Percentiles rank a stretch among this genome's conserved stretches.
Evolutionary conservation across 225 moss, liverwort and hornwort species (phyloP).

Genomic region (Sphagnum contortum): DNA sequence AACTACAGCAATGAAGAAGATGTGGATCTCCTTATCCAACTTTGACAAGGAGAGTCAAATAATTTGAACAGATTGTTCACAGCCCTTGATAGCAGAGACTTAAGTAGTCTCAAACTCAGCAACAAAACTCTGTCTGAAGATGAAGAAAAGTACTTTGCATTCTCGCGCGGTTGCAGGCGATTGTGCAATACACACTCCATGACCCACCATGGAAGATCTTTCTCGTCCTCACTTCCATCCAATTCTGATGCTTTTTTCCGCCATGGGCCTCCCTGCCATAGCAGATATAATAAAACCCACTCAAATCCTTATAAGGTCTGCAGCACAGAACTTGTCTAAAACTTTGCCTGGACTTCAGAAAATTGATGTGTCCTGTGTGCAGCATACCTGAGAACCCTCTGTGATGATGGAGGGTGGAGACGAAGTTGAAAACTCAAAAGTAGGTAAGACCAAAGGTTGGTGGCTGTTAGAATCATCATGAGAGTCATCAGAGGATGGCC

Average conservation of each 20-base stretch:
- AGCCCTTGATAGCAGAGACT: too few relatives aligned
- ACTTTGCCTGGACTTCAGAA: too few relatives aligned
- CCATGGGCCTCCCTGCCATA: constrained; percentile 69
- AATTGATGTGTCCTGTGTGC: too few relatives aligned
- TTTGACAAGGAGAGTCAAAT: too few relatives aligned
- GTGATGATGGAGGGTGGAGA: constrained; percentile 83
- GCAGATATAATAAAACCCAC: too few relatives aligned
- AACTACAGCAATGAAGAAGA: too few relatives aligned
- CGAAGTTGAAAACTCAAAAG: constrained; percentile 66
- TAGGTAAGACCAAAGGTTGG: constrained; percentile 45
- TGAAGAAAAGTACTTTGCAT: constrained; percentile 58
- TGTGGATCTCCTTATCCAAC: too few relatives aligned
- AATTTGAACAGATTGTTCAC: too few relatives aligned
- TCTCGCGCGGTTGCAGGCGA: constrained; percentile 74
- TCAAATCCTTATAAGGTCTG: too few relatives aligned
- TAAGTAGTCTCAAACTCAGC: too few relatives aligned
- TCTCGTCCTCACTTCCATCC: constrained; percentile 78
- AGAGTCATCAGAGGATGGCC: constrained; percentile 26
- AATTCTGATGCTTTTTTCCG: constrained; percentile 80
- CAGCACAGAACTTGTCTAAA: too few relatives aligned
- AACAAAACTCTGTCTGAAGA: too few relatives aligned
- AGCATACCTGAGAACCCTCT: constrained; percentile 54
- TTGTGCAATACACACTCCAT: constrained; percentile 73
- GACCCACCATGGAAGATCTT: constrained; percentile 79
- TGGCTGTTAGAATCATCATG: constrained; percentile 38